Base-by-base conservation (phyloP, 2,329 filamentous ascomycete species). In the Pezicula rhizophila region DNA sequence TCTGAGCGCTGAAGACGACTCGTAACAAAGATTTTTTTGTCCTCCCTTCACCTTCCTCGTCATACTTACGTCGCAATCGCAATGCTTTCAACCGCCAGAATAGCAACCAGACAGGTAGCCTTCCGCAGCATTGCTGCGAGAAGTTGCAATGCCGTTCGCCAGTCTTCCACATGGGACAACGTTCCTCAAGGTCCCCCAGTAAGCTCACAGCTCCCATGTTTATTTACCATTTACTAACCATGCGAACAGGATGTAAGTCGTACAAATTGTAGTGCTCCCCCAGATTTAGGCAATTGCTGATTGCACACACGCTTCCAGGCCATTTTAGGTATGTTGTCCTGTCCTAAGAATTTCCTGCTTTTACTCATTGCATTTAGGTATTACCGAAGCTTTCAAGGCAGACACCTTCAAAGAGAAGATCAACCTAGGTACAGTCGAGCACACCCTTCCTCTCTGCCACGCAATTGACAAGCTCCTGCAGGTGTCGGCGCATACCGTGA, bases 371-470 rank as follows among this genome's bases (percentile, higher is more conserved):
- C 28, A 44, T 46, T 46, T 58, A 85, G 86, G 88, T 69, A 90
- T 99, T 74, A 97, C 93, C 56, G 93, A 99, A 76, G 93, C 93
- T 53, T 99, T 93, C 87, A 99, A 97, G 80, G 91, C 91, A 71
- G 93, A 99, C 70, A 80, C 77, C 64, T 92, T 95, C 72, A 76
- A 82, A 56, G 83, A 96, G 77, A 99, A 97, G 84, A 97, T 99
- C 79, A 97, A 97, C 77, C 77, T 99, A 54, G 93, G 87, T 87
- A 74, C 65, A 78, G 57, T 11, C 15, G 15, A 35, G 34, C 37
- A 14, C 4, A n/a, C 23, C 37, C n/a, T 10, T 31, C 28, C 28
- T 12, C 8, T 31, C 8, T 23, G 40, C 12, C n/a, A 31, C 47
- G 20, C 14, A 23, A 52, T 51, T 46, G 33, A 42, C 14, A 44